Conservation (phyloP, 352 stramenopile genomes). For the Elongisporangium prolatum region DNA sequence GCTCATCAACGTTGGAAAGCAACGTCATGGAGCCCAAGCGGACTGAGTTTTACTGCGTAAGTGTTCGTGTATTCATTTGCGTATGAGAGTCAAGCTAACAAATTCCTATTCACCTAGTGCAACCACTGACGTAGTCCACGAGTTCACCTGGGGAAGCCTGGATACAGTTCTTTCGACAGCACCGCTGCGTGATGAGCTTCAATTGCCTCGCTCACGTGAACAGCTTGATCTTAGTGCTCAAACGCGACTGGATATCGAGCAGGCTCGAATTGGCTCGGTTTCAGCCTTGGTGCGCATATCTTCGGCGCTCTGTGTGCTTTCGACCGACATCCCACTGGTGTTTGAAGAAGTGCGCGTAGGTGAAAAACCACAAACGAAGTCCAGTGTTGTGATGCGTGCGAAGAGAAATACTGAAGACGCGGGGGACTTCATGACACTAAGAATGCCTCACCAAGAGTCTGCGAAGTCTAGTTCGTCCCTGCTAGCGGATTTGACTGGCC, state of each 20-base stretch:
- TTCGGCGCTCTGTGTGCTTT: slow-evolving; percentile 17
- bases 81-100: background rate
- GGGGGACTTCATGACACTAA: background rate
- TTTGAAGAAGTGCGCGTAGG: slow-evolving; percentile 13
- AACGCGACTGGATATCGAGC: slow-evolving; percentile 7
- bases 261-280: slow-evolving; percentile 10
- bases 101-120: background rate
- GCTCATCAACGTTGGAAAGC: slow-evolving; percentile 14
- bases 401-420: background rate
- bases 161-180: slow-evolving; percentile 8
- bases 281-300: slow-evolving; percentile 20
- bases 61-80: background rate
- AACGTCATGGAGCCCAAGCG: slow-evolving; percentile 41
- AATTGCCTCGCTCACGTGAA: slow-evolving; percentile 2
- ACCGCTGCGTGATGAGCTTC: slow-evolving; percentile 15
- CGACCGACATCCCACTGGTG: slow-evolving; percentile 18
- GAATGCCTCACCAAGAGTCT: background rate
- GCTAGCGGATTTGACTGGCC: background rate
- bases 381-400: background rate
- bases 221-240: background rate
- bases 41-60: slow-evolving; percentile 34
- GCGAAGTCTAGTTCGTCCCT: background rate
- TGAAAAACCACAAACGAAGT: background rate
- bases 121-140: slow-evolving; percentile 13
- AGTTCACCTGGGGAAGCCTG: slow-evolving; percentile 21